These are phyloP conservation scores for Leccinellum rugosiceps DNA, from an alignment of 768 basidiomycete species.

Conservation along the genomic window DNA sequence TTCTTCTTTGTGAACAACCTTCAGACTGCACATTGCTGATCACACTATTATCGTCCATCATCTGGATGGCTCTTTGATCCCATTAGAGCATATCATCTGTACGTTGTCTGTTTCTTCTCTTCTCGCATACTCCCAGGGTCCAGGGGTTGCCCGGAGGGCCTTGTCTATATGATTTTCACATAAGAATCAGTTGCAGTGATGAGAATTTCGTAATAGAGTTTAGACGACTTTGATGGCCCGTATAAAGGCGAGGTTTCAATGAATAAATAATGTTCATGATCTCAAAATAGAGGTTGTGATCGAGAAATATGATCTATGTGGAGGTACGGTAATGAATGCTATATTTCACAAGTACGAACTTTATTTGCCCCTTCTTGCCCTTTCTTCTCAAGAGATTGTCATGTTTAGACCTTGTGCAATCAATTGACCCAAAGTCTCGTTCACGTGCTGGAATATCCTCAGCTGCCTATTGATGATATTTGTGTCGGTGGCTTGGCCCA, in stretches of 20 bases:
- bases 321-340: not conserved
- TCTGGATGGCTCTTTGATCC: too few species aligned
- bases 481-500: constrained; percentile 31
- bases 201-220: not conserved
- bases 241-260: not conserved
- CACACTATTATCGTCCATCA: too few species aligned
- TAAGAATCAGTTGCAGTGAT: too few species aligned
- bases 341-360: not conserved
- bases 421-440: constrained; percentile 32
- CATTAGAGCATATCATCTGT: too few species aligned
- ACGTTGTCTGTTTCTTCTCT: too few species aligned
- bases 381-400: constrained; percentile 4
- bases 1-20: too few species aligned
- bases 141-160: too few species aligned
- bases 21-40: too few species aligned
- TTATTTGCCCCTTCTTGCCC: not conserved
- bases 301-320: not conserved
- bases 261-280: not conserved
- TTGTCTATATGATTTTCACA: not conserved
- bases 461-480: constrained; percentile 32
- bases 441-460: constrained; percentile 37
- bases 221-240: not conserved
- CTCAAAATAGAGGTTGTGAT: not conserved
- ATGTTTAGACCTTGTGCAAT: constrained; percentile 35
- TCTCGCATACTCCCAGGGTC: too few species aligned